Evolutionary conservation across 2,329 filamentous ascomycete genomes (phyloP), one percentile per base, ranked within the genome.

Genomic region (Anthostomella pinea): DNA sequence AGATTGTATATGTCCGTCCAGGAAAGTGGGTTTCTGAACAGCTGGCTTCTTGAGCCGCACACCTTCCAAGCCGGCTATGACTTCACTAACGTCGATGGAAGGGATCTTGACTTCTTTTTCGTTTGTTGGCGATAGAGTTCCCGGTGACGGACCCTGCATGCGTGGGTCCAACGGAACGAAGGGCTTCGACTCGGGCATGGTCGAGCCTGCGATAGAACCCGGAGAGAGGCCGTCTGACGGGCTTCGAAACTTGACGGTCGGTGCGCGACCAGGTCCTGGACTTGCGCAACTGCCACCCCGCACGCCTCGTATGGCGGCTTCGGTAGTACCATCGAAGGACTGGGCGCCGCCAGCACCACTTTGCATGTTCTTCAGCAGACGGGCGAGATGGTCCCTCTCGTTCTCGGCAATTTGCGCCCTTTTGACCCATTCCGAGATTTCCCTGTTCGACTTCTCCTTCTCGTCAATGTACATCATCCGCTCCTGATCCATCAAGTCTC

Each of bases 61-160:
- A 6, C 77, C 76, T 52, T 81, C 78, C n/a, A 81, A 60, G 19
- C 72, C 70, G 3, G 76, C 74, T 46, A 79, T 70, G 17, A 80
- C 73, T 41, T 73, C 69, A 27, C 73, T 68, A 8, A 81, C 71
- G 40, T 81, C 77, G 33, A 81, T 75, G 18, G 72, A 66, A 4
- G 70, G 67, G 2, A 69, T 56, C 11, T 59, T 64, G n/a, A n/a
- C n/a, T 4, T 57, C 56, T 28, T 63, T 59, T 14, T 60, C 34
- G 8, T 49, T 11, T 30, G 35, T 35, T 10, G 49, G 42, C 8
- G 49, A 35, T 3, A 15, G 21, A 19, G 30, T 30, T 13, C 33
- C 49, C 5, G 64, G 60, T 6, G 63, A 60, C 21, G 58, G 48
- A 5, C 60, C 59, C 39, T 72, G 67, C 53, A 68, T 70, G 24